Evolutionary conservation across 495 filamentous ascomycete species (phyloP).

Genomic region (Amphirosellinia nigrospora): DNA sequence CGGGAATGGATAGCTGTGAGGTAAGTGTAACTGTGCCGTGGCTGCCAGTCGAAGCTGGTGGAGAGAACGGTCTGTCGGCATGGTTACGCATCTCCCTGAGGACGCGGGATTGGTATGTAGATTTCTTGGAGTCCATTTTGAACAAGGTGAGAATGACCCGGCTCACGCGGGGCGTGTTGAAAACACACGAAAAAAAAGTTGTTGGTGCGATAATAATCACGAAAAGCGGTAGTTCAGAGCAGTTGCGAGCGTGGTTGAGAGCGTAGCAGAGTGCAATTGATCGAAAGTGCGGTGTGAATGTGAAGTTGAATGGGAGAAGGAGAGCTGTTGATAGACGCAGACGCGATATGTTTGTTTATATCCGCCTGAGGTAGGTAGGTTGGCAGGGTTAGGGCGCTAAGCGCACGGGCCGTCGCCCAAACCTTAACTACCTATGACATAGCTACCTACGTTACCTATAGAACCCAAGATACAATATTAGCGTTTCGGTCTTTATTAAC

Average conservation of each 20-base stretch:
- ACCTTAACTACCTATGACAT: background rate
- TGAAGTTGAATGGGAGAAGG: conserved; percentile 18
- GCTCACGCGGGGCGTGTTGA: conserved; percentile 18
- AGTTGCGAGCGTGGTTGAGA: conserved; percentile 22
- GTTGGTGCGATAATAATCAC: background rate
- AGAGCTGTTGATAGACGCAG: background rate
- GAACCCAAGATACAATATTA: background rate
- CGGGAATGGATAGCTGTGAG: conserved; percentile 51
- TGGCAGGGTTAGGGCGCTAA: conserved; percentile 8
- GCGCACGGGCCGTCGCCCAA: background rate
- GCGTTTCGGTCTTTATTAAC: background rate
- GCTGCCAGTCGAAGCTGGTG: conserved; percentile 58
- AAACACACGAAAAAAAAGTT: conserved; percentile 18
- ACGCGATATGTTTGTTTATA: conserved; percentile 24
- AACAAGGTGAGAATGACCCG: conserved; percentile 22
- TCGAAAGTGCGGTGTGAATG: conserved; percentile 7
- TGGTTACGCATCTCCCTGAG: conserved; percentile 46
- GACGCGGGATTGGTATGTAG: conserved; percentile 44
- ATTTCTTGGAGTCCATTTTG: conserved; percentile 36
- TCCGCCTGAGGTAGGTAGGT: background rate
- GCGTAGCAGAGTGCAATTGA: conserved; percentile 12
- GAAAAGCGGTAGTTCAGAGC: conserved; percentile 9
- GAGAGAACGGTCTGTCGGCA: conserved; percentile 54
- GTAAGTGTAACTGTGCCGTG: conserved; percentile 59
- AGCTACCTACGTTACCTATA: no score